Evolutionary conservation across 768 basidiomycete species (phyloP), one percentile per base, ranked within the genome.

Genomic region (Termitomyces heimii): DNA sequence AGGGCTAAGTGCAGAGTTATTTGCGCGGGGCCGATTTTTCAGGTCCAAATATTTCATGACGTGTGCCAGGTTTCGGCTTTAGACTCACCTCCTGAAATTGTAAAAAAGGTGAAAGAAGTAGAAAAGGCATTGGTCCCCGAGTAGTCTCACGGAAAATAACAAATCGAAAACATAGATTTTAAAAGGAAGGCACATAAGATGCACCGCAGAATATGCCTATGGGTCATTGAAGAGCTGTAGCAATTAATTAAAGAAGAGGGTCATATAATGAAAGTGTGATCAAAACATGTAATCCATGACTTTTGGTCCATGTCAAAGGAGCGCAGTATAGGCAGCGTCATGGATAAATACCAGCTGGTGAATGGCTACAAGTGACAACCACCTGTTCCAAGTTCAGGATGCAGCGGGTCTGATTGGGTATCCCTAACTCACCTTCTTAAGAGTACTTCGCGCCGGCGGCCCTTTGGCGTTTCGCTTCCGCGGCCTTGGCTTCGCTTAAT

Each of bases 401-500:
- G 16, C 13, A 43, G 22, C 20, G 29, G 40, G 14, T 16, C 10
- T 18, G 14, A 32, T 31, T 20, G 31, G 12, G 40, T 2, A 4
- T 10, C 28, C 13, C 18, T 0, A 43, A 5, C 28, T 53, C 39
- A 53, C 39, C 34, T 42, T 43, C 3, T 37, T 22, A 43, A 14
- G 7, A 14, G 29, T 26, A 9, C 28, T 32, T 24, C 18, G 14
- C 29, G 6, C 1, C 32, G 10, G 39, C 6, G 22, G 43, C 20
- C 32, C 54, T 49, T 49, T 59, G 66, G 20, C 68, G 66, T 58
- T 66, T 67, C 56, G 72, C 77, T 46, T 76, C 73, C 8, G 82
- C 79, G 39, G 74, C 74, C 64, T 81, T 82, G 20, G 84, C 83
- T 67, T 89, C 86, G 45, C 73, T 77, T 39, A 89, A 71, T 35